Conservation (phyloP, 345 rosid species). For the Balakata baccata region DNA sequence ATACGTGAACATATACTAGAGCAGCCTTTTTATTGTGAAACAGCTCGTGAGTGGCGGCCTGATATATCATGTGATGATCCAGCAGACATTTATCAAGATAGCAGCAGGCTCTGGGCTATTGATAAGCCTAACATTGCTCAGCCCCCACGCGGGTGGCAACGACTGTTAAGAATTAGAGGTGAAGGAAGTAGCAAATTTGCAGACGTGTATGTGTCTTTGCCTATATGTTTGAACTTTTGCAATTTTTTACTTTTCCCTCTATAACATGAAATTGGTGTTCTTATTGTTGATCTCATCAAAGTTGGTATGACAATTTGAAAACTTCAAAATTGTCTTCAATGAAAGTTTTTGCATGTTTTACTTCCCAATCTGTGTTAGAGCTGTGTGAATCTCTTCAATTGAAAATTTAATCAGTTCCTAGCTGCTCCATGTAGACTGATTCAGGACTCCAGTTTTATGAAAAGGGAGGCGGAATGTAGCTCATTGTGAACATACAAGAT, state of each 20-base stretch:
- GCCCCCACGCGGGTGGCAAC: constrained; percentile 91
- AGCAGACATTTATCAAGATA: constrained; percentile 84
- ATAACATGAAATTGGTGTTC: not conserved
- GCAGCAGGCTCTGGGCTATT: constrained; percentile 88
- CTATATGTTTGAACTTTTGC: constrained; percentile 1
- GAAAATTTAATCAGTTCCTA: not conserved
- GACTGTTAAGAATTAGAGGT: constrained; percentile 66
- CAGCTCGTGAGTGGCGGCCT: constrained; percentile 77
- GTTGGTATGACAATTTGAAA: not conserved
- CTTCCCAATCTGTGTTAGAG: not conserved
- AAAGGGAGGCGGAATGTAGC: too few species aligned
- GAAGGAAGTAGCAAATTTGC: constrained; percentile 89
- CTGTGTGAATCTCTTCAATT: not conserved
- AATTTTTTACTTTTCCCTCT: not conserved
- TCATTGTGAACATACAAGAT: too few species aligned
- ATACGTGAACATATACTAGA: constrained; percentile 76
- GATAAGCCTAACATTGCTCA: constrained; percentile 87
- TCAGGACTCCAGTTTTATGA: too few species aligned
- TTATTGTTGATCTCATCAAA: not conserved
- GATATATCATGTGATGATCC: constrained; percentile 72
- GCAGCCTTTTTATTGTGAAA: constrained; percentile 64
- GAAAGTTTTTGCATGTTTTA: not conserved
- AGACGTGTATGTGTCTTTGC: constrained; percentile 65
- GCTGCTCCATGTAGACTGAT: not conserved
- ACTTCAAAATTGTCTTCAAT: too few species aligned